Base-by-base conservation (phyloP, 2,329 filamentous ascomycete species). In the Trichoderma aggressivum region DNA sequence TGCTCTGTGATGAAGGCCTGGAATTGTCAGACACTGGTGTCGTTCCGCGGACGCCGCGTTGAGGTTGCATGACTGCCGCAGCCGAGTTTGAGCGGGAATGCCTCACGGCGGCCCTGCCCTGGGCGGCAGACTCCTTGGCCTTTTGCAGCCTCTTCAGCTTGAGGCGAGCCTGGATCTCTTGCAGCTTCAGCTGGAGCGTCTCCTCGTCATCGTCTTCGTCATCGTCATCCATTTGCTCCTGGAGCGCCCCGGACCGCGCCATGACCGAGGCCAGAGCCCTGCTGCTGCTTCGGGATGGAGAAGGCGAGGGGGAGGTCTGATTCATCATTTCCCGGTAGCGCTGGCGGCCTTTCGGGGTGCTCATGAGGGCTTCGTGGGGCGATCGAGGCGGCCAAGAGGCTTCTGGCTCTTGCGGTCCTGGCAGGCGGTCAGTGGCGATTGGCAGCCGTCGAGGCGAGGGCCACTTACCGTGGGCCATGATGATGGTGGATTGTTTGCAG, bases 91-190 rank as follows among this genome's bases (percentile, higher is more conserved):
- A 75, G 11, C 76, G 34, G 67, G 72, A 53, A 43, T 71, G 66
- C 73, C 74, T 56, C 72, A 74, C 47, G 72, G 74, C 47, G 72
- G 74, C 60, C 67, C 71, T 77, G 60, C 75, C 76, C 7, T 72
- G 71, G 11, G 63, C 68, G 28, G 70, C 62, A 36, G 72, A 70
- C 30, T 75, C 73, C 64, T 75, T 80, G 62, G 80, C 81, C 78
- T 90, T 91, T 79, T 96, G 92, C 16, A 98, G 83, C 77, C 91
- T 94, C 81, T 98, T 98, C 74, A 98, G 81, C 80, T 91, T 96
- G 66, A 98, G 82, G 72, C 92, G 91, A 7, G 94, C 94, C 80
- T 98, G 91, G 71, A 99, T 97, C 70, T 93, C 94, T 74, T 94
- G 90, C 6, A 98, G 84, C 79, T 97, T 91, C 73, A 99, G 83